A percentile compares a stretch with the other conserved stretches of the same genome.
Conservation (phyloP, 371 early-diverging fungal species). For the Mucor sp. region DNA sequence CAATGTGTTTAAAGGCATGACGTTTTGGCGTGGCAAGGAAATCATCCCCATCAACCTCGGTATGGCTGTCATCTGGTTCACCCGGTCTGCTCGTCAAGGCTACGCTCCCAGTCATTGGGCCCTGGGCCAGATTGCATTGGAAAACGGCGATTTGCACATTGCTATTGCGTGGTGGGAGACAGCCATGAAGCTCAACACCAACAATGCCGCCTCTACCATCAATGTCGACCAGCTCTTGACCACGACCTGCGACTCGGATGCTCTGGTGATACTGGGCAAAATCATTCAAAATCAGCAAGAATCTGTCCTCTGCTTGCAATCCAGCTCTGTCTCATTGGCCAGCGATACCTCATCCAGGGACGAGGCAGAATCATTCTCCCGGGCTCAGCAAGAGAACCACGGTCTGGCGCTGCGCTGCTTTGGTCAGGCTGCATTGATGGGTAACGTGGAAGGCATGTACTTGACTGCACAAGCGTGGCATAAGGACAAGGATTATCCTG, state of each 20-base stretch:
- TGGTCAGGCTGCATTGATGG: slow-evolving; percentile 40
- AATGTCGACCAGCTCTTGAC: slow-evolving; percentile 27
- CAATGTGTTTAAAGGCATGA: slow-evolving; percentile 9
- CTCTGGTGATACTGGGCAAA: slow-evolving; percentile 36
- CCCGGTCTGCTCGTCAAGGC: slow-evolving; percentile 33
- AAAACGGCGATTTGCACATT: slow-evolving; percentile 39
- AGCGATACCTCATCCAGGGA: not conserved
- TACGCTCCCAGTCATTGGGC: slow-evolving; percentile 40
- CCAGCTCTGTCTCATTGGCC: not conserved
- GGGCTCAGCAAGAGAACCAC: slow-evolving; percentile 31
- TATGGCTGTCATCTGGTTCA: slow-evolving; percentile 42
- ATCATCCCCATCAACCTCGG: slow-evolving; percentile 31
- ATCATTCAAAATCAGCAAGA: slow-evolving; percentile 24
- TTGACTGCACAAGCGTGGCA: slow-evolving; percentile 44
- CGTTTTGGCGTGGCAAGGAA: slow-evolving; percentile 36
- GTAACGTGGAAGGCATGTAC: slow-evolving; percentile 46
- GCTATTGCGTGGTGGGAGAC: slow-evolving; percentile 42
- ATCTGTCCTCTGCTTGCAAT: not conserved
- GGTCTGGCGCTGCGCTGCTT: slow-evolving; percentile 30
- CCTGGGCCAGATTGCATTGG: slow-evolving; percentile 42
- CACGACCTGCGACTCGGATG: slow-evolving; percentile 34
- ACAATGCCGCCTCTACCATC: slow-evolving; percentile 4
- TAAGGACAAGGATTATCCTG: slow-evolving; percentile 38
- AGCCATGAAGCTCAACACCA: slow-evolving; percentile 25
- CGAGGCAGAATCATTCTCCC: slow-evolving; percentile 10